Conservation (phyloP, 2,329 filamentous ascomycete species). For the Gnomoniopsis sp. region DNA sequence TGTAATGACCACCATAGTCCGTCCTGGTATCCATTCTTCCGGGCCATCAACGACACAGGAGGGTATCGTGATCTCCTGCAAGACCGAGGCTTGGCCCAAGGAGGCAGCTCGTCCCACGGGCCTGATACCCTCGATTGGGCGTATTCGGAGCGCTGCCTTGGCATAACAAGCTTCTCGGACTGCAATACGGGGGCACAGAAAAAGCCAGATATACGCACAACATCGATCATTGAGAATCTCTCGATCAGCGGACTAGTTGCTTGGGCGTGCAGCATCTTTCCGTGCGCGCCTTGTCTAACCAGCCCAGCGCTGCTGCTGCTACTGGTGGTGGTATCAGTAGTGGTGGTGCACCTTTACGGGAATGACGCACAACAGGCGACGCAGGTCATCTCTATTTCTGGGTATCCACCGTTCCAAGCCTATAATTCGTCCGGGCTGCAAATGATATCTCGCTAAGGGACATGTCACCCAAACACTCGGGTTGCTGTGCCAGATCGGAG, state of each 20-base stretch:
- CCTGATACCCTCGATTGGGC: background rate
- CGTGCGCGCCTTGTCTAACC: no score
- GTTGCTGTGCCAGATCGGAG: conserved; percentile 18
- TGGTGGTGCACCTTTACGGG: no score
- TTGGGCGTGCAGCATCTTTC: background rate
- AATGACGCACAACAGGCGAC: conserved; percentile 8
- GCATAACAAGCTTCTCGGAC: background rate
- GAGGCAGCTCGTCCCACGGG: conserved; percentile 5
- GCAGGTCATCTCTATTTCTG: conserved; percentile 14
- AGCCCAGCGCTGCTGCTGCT: no score
- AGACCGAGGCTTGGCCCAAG: background rate
- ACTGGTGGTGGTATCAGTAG: no score
- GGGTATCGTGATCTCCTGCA: conserved; percentile 1
- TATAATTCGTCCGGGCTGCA: conserved; percentile 12
- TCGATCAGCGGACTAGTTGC: conserved; percentile 1
- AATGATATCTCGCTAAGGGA: conserved; percentile 11
- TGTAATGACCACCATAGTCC: background rate
- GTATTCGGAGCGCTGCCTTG: background rate
- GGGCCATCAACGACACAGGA: background rate
- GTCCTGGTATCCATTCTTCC: background rate
- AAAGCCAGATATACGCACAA: conserved; percentile 4
- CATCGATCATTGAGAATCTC: background rate
- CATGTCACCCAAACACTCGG: conserved; percentile 17
- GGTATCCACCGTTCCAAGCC: background rate
- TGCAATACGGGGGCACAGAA: background rate